A percentile compares a stretch with the other conserved stretches of the same genome.
phyloP scores from a whole-genome alignment of 768 basidiomycete genomes.

The Lenzites betulinus region DNA sequence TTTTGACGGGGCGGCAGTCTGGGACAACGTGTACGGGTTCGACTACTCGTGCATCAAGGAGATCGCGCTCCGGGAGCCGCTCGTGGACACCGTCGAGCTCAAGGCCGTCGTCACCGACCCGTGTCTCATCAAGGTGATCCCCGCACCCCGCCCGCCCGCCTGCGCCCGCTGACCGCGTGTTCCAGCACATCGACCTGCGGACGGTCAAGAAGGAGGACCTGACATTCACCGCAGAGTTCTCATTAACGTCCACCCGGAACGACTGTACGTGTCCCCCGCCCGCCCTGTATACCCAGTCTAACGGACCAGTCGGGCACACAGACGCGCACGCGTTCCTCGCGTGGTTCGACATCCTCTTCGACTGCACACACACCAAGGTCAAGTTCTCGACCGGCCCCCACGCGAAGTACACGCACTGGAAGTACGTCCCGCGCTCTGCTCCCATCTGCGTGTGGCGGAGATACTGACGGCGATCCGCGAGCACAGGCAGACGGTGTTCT shows the following conservation, averaged over 20 bases:
- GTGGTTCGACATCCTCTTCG: constrained; percentile 98
- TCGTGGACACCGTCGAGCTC: constrained; percentile 98
- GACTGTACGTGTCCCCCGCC: constrained; percentile 63
- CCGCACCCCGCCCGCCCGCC: not conserved
- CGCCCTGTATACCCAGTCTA: not conserved
- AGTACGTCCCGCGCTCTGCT: constrained; percentile 54
- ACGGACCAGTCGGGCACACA: constrained; percentile 33
- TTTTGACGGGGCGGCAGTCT: constrained; percentile 56
- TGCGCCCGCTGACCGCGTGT: constrained; percentile 9
- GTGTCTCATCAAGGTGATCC: constrained; percentile 75
- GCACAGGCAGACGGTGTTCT: constrained; percentile 93
- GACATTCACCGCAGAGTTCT: constrained; percentile 79
- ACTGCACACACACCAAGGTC: constrained; percentile 93
- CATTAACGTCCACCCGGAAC: constrained; percentile 78
- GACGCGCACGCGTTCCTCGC: constrained; percentile 97
- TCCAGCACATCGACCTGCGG: constrained; percentile 82
- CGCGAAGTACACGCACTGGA: constrained; percentile 95
- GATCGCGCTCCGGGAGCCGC: constrained; percentile 92
- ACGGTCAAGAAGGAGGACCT: constrained; percentile 97
- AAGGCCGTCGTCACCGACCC: constrained; percentile 95
- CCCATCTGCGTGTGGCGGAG: not conserved
- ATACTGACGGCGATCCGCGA: not conserved
- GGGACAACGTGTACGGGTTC: constrained; percentile 99
- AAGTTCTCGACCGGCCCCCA: constrained; percentile 98
- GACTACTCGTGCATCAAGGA: constrained; percentile 99